Conservation (phyloP, 1,284 basidiomycete species). For the Singerocomus inundabilis region DNA sequence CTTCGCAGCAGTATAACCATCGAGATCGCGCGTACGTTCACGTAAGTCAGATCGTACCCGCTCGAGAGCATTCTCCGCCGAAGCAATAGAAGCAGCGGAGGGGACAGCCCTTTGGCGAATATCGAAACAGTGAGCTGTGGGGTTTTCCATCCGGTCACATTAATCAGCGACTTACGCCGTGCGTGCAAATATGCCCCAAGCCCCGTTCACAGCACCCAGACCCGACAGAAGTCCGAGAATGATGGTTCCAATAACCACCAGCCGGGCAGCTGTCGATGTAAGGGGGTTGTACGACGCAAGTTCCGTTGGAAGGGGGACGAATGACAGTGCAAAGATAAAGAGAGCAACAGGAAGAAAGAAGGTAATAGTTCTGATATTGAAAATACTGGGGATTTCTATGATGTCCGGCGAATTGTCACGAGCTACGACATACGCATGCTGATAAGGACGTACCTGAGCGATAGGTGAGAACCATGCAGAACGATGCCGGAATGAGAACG, state of each 20-base stretch:
- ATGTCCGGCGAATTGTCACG: conserved; percentile 1
- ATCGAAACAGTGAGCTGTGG: conserved; percentile 16
- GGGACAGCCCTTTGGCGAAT: conserved; percentile 17
- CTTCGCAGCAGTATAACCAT: conserved; percentile 24
- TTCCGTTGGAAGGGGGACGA: conserved; percentile 61
- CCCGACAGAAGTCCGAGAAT: conserved; percentile 73
- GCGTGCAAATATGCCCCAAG: conserved; percentile 47
- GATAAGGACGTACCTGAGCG: conserved; percentile 29
- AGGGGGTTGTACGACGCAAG: conserved; percentile 43
- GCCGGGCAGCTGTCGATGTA: conserved; percentile 51
- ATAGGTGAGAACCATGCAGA: conserved; percentile 57
- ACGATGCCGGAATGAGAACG: conserved; percentile 57
- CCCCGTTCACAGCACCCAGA: conserved; percentile 67
- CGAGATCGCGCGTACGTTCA: conserved; percentile 31
- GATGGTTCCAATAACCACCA: conserved; percentile 73
- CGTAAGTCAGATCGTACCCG: conserved; percentile 31
- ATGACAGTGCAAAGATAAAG: conserved; percentile 60
- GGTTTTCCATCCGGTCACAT: conserved; percentile 6
- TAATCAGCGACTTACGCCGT: conserved; percentile 25
- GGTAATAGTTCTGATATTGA: conserved; percentile 21
- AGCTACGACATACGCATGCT: background rate
- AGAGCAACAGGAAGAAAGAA: conserved; percentile 47
- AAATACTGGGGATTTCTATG: conserved; percentile 27
- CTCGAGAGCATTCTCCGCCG: conserved; percentile 35
- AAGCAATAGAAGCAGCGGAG: conserved; percentile 29